Evolutionary conservation across 2,329 filamentous ascomycete genomes (phyloP).

Genomic region (Fusarium euwallaceae): DNA sequence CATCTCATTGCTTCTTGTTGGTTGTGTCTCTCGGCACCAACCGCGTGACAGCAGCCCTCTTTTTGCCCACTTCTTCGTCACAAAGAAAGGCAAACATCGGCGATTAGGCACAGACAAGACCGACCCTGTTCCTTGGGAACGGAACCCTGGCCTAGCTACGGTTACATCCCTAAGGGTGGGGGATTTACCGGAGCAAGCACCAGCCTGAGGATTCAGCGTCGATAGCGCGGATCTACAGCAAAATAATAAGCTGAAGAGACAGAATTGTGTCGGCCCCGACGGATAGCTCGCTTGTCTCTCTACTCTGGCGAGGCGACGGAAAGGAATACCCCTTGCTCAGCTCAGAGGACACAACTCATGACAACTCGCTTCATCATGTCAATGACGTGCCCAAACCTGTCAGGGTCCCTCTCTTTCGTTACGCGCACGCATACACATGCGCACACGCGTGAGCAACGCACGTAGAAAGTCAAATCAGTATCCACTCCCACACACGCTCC

Average conservation of each 20-base stretch:
- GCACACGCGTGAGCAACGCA: background rate
- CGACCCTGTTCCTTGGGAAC: constrained; percentile 8
- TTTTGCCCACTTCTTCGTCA: background rate
- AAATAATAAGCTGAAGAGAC: background rate
- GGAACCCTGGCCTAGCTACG: background rate
- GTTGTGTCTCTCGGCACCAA: background rate
- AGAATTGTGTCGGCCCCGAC: background rate
- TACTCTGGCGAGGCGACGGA: background rate
- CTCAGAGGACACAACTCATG: background rate
- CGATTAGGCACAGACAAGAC: background rate
- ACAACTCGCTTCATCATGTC: background rate
- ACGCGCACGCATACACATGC: background rate
- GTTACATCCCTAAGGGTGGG: background rate
- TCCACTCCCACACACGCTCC: constrained; percentile 15
- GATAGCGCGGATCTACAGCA: background rate
- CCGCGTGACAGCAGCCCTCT: background rate
- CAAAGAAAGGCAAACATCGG: background rate
- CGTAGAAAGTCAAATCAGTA: constrained; percentile 5
- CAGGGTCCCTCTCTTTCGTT: constrained; percentile 7
- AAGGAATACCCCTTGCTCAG: background rate
- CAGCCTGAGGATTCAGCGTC: constrained; percentile 3
- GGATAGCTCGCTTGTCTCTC: background rate
- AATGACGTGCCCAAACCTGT: background rate
- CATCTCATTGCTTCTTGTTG: background rate
- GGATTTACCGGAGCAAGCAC: background rate